Evolutionary conservation across 129 eudicot genomes (phyloP).

Genomic region (Erigeron canadensis): DNA sequence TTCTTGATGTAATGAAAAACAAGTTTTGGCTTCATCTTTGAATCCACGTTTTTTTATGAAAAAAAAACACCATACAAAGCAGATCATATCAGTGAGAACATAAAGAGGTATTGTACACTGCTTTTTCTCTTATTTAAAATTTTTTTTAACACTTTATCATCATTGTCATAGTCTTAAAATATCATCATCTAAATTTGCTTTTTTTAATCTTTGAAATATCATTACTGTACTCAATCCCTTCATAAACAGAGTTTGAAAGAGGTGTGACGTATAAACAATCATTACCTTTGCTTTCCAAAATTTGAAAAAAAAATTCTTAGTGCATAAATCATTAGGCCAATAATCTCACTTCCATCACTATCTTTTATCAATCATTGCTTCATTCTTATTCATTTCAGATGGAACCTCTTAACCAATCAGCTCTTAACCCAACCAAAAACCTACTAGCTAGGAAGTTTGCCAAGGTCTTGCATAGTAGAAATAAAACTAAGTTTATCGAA

Average conservation of each 20-base stretch:
- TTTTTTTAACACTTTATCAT: background rate
- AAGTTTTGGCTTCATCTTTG: constrained; percentile 7
- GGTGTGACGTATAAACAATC: too few species aligned
- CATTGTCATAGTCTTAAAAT: constrained; percentile 7
- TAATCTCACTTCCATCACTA: constrained; percentile 19
- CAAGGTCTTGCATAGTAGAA: constrained; percentile 63
- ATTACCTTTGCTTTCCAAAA: too few species aligned
- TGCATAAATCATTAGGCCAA: constrained; percentile 4
- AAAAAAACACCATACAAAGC: background rate
- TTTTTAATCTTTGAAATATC: background rate
- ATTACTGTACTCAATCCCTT: background rate
- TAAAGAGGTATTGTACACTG: background rate
- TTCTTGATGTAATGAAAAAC: background rate
- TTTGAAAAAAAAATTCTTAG: background rate
- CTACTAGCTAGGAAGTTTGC: constrained; percentile 59
- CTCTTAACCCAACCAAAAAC: constrained; percentile 51
- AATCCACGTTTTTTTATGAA: background rate
- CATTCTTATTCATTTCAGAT: constrained; percentile 50
- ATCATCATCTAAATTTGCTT: background rate
- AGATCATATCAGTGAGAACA: background rate
- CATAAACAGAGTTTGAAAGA: too few species aligned
- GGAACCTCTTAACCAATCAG: constrained; percentile 54
- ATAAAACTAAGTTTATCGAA: constrained; percentile 27
- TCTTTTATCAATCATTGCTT: constrained; percentile 11
- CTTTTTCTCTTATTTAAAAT: background rate